These are phyloP conservation scores for Rhizopus sp. DNA, from an alignment of 371 early-diverging fungal species.

Conservation along the genomic window DNA sequence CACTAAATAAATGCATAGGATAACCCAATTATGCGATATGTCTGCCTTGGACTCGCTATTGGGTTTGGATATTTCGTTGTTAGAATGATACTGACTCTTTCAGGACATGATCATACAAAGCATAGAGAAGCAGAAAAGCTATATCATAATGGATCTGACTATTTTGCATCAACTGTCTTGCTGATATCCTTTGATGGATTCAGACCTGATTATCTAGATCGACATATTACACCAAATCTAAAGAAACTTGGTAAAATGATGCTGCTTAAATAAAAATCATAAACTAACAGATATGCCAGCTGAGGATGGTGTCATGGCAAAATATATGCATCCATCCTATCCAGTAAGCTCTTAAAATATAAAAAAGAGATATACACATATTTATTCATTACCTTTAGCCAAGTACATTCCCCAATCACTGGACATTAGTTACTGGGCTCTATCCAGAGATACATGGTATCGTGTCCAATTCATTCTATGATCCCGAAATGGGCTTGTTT, in stretches of 20 bases:
- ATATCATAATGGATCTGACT: conserved; percentile 67
- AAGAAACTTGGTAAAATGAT: conserved; percentile 52
- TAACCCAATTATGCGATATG: conserved; percentile 18
- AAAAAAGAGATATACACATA: background rate
- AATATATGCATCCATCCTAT: conserved; percentile 75
- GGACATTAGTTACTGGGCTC: conserved; percentile 88
- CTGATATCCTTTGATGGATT: conserved; percentile 92
- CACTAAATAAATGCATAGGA: conserved; percentile 15
- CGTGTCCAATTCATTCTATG: conserved; percentile 88
- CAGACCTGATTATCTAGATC: conserved; percentile 79
- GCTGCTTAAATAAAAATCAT: background rate
- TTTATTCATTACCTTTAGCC: background rate
- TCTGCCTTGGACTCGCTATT: conserved; percentile 21
- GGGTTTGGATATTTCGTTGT: conserved; percentile 33
- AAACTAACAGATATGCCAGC: conserved; percentile 25
- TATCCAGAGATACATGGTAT: conserved; percentile 94
- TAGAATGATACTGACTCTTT: conserved; percentile 18
- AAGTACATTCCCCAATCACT: conserved; percentile 90
- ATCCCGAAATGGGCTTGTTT: conserved; percentile 74
- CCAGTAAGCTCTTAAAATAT: conserved; percentile 46
- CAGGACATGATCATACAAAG: background rate
- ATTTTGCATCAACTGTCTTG: conserved; percentile 78
- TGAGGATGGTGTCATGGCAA: conserved; percentile 53
- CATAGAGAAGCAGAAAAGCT: conserved; percentile 25
- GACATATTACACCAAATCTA: conserved; percentile 74